Base-by-base conservation (phyloP, 1,284 basidiomycete species). In the Ganoderma lingzhi region DNA sequence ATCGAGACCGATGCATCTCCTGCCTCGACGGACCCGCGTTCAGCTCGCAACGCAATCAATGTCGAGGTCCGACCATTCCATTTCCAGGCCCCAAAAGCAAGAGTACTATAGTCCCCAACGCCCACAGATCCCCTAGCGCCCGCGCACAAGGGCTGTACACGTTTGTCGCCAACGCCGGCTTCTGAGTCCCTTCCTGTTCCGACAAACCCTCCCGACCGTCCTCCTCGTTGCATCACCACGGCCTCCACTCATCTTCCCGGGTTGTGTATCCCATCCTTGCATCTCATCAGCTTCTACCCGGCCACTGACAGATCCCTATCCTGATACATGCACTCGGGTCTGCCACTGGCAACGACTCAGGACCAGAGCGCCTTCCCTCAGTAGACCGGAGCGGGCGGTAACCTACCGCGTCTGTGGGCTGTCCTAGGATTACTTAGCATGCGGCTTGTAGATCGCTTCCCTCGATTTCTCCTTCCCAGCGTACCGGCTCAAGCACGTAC, bases 291-390 rank as follows among this genome's bases (percentile, higher is more conserved):
- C 61, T 67, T 70, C 39, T n/a, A n/a, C 61, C 59, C 58, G 64
- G 39, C 48, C 62, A 51, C 69, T 73, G 72, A 73, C 70, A 73
- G 72, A 73, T 73, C 62, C 48, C 45, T 63, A 69, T 69, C 70
- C 66, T 67, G 69, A 70, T 73, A 67, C 65, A 65, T 67, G 65
- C 66, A 28, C 65, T 70, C 70, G 70, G 72, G 32, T 59, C 48
- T 58, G 65, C 61, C 67, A 60, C 23, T 23, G 23, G 23, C 23
- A 23, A 23, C 23, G 23, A 23, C 23, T 23, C 23, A 60, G 65
- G 53, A 62, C 63, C 55, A 59, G 14, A 37, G 51, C 67, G 67
- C 63, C 61, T 56, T 42, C 30, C 1, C 41, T 68, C 64, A 53
- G 39, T 64, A 42, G 58, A 30, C 68, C 68, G 72, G 69, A 37